phyloP scores from a whole-genome alignment of 2,329 filamentous ascomycete genomes.

The Venturia carpophila region DNA sequence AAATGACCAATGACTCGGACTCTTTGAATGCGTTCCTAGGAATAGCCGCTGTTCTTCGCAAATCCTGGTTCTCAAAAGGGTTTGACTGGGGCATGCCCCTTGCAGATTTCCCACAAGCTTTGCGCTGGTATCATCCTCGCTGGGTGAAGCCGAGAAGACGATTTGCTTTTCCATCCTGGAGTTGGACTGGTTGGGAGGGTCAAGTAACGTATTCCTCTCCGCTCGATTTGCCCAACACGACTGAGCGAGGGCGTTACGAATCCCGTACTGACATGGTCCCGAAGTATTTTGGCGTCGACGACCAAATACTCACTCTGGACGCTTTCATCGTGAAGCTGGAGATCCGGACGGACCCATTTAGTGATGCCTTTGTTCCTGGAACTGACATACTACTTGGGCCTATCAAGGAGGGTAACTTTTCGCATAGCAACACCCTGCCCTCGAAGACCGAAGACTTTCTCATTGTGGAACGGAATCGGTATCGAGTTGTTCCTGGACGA shows the following conservation, averaged over 20 bases:
- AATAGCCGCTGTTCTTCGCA: background rate
- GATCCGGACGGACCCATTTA: constrained; percentile 12
- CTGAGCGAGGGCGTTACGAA: background rate
- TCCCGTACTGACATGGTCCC: background rate
- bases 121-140: constrained; percentile 13
- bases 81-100: constrained; percentile 10
- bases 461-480: constrained; percentile 9
- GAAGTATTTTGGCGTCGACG: background rate
- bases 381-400: constrained; percentile 10
- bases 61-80: constrained; percentile 8
- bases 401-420: constrained; percentile 8
- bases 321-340: background rate
- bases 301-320: constrained; percentile 3
- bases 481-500: background rate
- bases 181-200: constrained; percentile 16
- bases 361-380: constrained; percentile 11
- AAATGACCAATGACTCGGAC: constrained; percentile 12
- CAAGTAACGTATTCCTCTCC: constrained; percentile 7
- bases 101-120: constrained; percentile 11
- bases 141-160: constrained; percentile 11
- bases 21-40: constrained; percentile 15
- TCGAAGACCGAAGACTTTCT: constrained; percentile 3
- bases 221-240: background rate
- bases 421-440: constrained; percentile 10
- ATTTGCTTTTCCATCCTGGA: constrained; percentile 11